Base-by-base conservation (phyloP, 2,329 filamentous ascomycete genomes). In the Neocatenulostroma microsporum region DNA sequence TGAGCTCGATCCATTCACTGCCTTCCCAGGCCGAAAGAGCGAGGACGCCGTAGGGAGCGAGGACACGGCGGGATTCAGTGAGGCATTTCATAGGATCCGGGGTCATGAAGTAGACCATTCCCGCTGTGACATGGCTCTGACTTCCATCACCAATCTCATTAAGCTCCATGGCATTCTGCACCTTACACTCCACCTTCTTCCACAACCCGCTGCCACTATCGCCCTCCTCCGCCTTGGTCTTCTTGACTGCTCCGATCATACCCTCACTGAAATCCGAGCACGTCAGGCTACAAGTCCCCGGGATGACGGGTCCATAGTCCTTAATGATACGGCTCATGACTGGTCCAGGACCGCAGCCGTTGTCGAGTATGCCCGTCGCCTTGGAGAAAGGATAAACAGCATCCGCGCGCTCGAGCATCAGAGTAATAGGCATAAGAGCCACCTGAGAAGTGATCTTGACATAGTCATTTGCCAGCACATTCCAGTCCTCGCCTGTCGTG, bases 101-200 rank as follows among this genome's bases (percentile, higher is more conserved):
- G 9, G 47, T 50, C 47, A 57, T 50, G 45, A 57, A 58, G 34
- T 52, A 58, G 1, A 58, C 53, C 42, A 44, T 45, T n/a, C 54
- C 53, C 11, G 56, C 56, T 3, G 50, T 45, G 12, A 58, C 46
- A 34, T 58, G 56, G 23, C 49, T 53, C 25, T 46, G 32, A 9
- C 46, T 51, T 1, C 23, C 45, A 21, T 50, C 45, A 0, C 30
- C 8, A 3, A 58, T 41, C 12, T 40, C 44, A 17, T 37, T 20
- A 20, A 58, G 21, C 15, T 56, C 44, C 46, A 44, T 55, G 7
- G 55, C 53, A 40, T 60, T 46, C 28, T 48, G 35, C 2, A 54
- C 43, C 8, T 39, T 33, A 2, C 42, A 29, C 12, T 53, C 33
- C 5, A 60, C 49, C 3, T 48, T 44, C 8, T 34, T 24, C 56